Evolutionary conservation across 2,329 filamentous ascomycete species (phyloP).

Genomic region (Pochonia chlamydosporia): DNA sequence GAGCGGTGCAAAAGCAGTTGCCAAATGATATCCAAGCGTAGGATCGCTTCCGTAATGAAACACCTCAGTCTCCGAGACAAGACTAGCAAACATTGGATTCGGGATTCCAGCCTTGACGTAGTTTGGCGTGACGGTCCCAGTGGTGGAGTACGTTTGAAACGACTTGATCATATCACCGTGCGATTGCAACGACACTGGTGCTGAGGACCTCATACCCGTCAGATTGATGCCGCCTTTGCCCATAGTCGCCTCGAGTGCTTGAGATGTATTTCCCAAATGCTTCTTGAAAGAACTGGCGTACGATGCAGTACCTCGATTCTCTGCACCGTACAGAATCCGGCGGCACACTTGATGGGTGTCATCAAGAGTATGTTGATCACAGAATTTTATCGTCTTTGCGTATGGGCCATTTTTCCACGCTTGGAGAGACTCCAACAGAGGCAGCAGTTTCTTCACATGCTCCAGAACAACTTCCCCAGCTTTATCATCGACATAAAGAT

Average conservation of each 20-base stretch:
- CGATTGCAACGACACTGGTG: conserved; percentile 26
- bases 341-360: conserved; percentile 34
- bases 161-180: conserved; percentile 15
- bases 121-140: conserved; percentile 23
- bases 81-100: conserved; percentile 42
- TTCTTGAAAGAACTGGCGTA: conserved; percentile 11
- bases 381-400: conserved; percentile 39
- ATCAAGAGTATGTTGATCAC: conserved; percentile 38
- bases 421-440: conserved; percentile 28
- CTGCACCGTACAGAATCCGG: conserved; percentile 14
- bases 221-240: conserved; percentile 13
- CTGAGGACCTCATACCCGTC: conserved; percentile 30
- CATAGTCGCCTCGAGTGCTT: conserved; percentile 10
- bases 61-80: conserved; percentile 25
- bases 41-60: conserved; percentile 47
- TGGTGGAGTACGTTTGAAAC: conserved; percentile 27
- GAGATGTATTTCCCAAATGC: conserved; percentile 15
- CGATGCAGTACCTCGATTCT: conserved; percentile 8
- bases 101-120: conserved; percentile 14
- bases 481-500: conserved; percentile 37
- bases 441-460: conserved; percentile 39
- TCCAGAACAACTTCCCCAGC: conserved; percentile 28
- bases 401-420: conserved; percentile 41
- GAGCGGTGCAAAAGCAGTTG: conserved; percentile 35
- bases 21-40: conserved; percentile 51